Evolutionary conservation across 495 filamentous ascomycete genomes (phyloP).

Genomic region (Podospora comata): DNA sequence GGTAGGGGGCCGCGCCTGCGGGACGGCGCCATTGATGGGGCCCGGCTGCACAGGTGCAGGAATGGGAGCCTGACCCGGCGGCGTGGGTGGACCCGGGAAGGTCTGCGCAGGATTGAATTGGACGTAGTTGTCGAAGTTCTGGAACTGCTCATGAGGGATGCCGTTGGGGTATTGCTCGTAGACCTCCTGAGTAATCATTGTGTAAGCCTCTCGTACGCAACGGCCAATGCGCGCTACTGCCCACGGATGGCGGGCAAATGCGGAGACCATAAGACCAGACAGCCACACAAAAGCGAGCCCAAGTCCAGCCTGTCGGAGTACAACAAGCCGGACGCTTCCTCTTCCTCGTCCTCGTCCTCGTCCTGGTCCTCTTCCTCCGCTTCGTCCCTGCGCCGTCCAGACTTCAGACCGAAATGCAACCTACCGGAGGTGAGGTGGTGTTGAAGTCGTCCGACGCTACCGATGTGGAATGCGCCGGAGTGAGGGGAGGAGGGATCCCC

Average conservation of each 20-base stretch:
- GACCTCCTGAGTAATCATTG: slow-evolving; percentile 45
- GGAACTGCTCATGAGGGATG: slow-evolving; percentile 43
- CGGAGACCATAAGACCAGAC: slow-evolving; percentile 23
- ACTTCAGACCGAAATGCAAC: slow-evolving; percentile 27
- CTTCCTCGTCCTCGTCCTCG: background rate
- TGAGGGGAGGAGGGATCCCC: slow-evolving; percentile 50
- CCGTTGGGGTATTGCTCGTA: slow-evolving; percentile 43
- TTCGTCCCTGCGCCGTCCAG: background rate
- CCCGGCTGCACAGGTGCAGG: slow-evolving; percentile 20
- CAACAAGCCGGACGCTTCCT: slow-evolving; percentile 15
- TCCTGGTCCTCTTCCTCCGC: background rate
- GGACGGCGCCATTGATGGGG: slow-evolving; percentile 29
- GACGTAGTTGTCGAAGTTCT: slow-evolving; percentile 43
- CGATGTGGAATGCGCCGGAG: slow-evolving; percentile 52
- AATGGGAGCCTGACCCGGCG: slow-evolving; percentile 34
- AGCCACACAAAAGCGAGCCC: slow-evolving; percentile 7
- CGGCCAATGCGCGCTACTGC: slow-evolving; percentile 29
- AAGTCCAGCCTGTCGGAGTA: slow-evolving; percentile 6
- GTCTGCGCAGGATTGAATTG: slow-evolving; percentile 40
- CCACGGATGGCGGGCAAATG: slow-evolving; percentile 18
- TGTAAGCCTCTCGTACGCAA: slow-evolving; percentile 35
- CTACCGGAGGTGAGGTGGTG: slow-evolving; percentile 52
- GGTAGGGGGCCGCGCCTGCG: slow-evolving; percentile 24
- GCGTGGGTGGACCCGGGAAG: slow-evolving; percentile 45
- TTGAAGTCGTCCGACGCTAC: slow-evolving; percentile 53